Percentiles rank a stretch among this genome's conserved stretches.
phyloP scores from a whole-genome alignment of 257 asterid genomes.

The Nicotiana noctiflora region DNA sequence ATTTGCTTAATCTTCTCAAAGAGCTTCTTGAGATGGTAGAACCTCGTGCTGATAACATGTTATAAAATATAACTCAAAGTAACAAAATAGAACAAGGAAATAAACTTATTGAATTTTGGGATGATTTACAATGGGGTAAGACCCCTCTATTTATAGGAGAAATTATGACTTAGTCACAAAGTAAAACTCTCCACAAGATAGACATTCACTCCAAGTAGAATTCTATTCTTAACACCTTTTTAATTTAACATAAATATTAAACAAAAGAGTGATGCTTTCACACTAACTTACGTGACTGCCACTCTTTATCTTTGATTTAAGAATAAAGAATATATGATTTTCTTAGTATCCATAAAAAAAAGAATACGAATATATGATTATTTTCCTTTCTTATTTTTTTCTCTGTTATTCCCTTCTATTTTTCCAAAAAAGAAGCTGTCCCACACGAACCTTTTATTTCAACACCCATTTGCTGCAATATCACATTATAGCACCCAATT shows the following conservation, averaged over 20 bases:
- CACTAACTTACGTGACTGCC: background rate
- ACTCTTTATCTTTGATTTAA: background rate
- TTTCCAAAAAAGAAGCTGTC: background rate
- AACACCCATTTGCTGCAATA: background rate
- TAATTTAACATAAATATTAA: background rate
- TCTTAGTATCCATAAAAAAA: background rate
- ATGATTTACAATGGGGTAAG: too few species aligned
- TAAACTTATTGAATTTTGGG: too few species aligned
- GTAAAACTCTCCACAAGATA: too few species aligned
- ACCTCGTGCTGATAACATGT: too few species aligned
- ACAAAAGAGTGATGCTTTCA: background rate
- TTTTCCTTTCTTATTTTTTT: background rate
- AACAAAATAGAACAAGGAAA: too few species aligned
- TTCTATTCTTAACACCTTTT: too few species aligned
- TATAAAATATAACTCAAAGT: too few species aligned
- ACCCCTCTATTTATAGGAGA: too few species aligned
- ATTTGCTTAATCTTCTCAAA: too few species aligned
- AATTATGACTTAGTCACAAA: too few species aligned
- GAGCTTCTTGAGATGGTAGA: too few species aligned
- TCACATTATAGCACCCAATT: background rate
- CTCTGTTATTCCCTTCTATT: background rate
- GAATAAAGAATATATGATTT: background rate
- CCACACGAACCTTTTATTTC: background rate
- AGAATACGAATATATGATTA: background rate
- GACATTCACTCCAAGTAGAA: too few species aligned